Percentiles rank a stretch among this genome's conserved stretches.
Evolutionary conservation across 306 rosid genomes (phyloP).

Genomic region (Medicago arabica): DNA sequence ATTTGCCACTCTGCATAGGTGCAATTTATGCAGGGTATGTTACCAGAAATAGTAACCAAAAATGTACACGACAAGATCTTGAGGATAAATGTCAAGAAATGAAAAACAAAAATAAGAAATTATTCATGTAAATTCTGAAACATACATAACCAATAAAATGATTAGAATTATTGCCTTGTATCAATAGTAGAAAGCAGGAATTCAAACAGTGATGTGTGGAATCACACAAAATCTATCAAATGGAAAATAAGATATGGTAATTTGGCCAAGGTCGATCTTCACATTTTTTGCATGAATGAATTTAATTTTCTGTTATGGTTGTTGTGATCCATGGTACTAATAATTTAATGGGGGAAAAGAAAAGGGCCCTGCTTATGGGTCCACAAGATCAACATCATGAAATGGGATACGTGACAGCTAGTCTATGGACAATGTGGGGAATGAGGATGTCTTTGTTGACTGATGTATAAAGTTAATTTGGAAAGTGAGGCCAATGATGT

Average conservation of each 20-base stretch:
- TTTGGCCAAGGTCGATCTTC: slow-evolving; percentile 29
- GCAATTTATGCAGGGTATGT: slow-evolving; percentile 63
- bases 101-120: slow-evolving; percentile 26
- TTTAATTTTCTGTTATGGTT: slow-evolving; percentile 8
- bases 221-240: slow-evolving; percentile 47
- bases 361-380: slow-evolving; percentile 35
- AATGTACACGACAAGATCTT: slow-evolving; percentile 64
- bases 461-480: slow-evolving; percentile 50
- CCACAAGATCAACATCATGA: slow-evolving; percentile 68
- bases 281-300: slow-evolving; percentile 33
- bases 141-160: slow-evolving; percentile 2
- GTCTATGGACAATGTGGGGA: slow-evolving; percentile 46
- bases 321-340: slow-evolving; percentile 20
- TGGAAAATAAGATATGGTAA: slow-evolving; percentile 50
- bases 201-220: slow-evolving; percentile 38
- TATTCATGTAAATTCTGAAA: slow-evolving; percentile 16
- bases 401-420: slow-evolving; percentile 55
- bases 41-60: slow-evolving; percentile 64
- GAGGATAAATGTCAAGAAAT: slow-evolving; percentile 42
- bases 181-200: slow-evolving; percentile 44
- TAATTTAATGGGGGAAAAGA: slow-evolving; percentile 2
- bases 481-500: slow-evolving; percentile 50
- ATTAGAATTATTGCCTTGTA: slow-evolving; percentile 37
- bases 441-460: slow-evolving; percentile 59
- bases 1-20: slow-evolving; percentile 56